Conservation (phyloP, 306 rosid genomes). For the Vigna reflexopilosa region DNA sequence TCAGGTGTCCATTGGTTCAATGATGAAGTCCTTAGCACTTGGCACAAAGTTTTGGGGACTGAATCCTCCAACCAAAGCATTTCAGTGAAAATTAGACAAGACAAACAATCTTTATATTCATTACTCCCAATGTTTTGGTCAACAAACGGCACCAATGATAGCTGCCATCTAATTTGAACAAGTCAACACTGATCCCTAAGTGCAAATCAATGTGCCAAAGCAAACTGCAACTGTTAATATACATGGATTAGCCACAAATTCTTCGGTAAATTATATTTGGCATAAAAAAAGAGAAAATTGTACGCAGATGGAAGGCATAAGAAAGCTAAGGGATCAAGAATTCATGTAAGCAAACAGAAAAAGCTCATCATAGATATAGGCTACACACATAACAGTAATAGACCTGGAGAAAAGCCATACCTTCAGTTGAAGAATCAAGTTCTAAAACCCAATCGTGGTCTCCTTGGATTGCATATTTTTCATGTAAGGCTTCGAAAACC, state of each 20-base stretch:
- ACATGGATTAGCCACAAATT: slow-evolving; percentile 18
- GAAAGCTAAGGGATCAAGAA: slow-evolving; percentile 19
- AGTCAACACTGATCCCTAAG: slow-evolving; percentile 1
- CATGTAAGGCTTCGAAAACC: slow-evolving; percentile 67
- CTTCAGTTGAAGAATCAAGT: slow-evolving; percentile 93
- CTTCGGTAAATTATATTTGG: slow-evolving; percentile 10
- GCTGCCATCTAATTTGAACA: not conserved
- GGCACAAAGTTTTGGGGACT: slow-evolving; percentile 4
- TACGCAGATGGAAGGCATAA: slow-evolving; percentile 16
- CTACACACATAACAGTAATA: slow-evolving; percentile 17
- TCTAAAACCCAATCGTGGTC: slow-evolving; percentile 76
- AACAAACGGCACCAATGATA: not conserved
- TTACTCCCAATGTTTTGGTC: not conserved
- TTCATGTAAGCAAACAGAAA: slow-evolving; percentile 20
- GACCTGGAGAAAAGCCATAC: slow-evolving; percentile 49
- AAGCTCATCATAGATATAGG: slow-evolving; percentile 1
- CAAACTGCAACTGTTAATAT: slow-evolving; percentile 2
- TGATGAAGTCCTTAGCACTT: not conserved
- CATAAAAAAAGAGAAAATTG: not conserved
- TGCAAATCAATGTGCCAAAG: slow-evolving; percentile 7
- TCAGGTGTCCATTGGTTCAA: slow-evolving; percentile 22
- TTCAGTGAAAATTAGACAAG: slow-evolving; percentile 1
- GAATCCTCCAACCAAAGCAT: slow-evolving; percentile 32
- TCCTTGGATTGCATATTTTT: slow-evolving; percentile 76
- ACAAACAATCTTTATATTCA: slow-evolving; percentile 14